Conservation (phyloP, 768 basidiomycete species). For the Lentinus tigrinus region DNA sequence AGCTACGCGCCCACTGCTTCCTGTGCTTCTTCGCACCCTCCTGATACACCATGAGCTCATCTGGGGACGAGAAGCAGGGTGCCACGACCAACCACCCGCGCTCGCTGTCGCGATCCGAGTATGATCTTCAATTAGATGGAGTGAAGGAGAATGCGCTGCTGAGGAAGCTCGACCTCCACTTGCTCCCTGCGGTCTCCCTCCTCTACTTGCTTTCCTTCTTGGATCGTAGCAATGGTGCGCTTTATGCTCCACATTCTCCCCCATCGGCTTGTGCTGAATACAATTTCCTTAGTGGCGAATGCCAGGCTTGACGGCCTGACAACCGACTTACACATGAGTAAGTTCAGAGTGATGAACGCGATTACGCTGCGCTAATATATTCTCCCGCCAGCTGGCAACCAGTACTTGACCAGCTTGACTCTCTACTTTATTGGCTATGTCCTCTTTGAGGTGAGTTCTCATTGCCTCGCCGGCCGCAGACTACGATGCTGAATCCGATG, state of each 20-base stretch:
- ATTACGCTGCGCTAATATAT: background rate
- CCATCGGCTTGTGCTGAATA: too few relatives aligned
- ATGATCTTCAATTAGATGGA: background rate
- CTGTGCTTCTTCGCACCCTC: too few relatives aligned
- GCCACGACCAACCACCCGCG: too few relatives aligned
- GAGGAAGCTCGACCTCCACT: slow-evolving; percentile 11
- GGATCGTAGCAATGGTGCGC: background rate
- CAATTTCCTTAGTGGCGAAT: background rate
- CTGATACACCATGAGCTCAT: too few relatives aligned
- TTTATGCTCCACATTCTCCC: background rate
- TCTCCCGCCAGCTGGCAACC: background rate
- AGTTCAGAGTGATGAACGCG: background rate
- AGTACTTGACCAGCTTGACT: background rate
- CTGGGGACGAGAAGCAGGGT: too few relatives aligned
- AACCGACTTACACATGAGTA: background rate
- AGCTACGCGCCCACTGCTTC: too few relatives aligned
- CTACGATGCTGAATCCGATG: too few relatives aligned
- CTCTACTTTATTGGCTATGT: slow-evolving; percentile 12
- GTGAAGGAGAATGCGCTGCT: background rate
- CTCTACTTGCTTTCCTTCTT: slow-evolving; percentile 16
- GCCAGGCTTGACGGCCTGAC: background rate
- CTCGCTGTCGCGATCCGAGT: background rate
- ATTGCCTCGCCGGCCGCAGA: too few relatives aligned
- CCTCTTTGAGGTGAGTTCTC: slow-evolving; percentile 7
- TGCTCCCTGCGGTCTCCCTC: slow-evolving; percentile 6